Conservation (phyloP, 75 land plant genomes). For the Sequoia sempervirens region DNA sequence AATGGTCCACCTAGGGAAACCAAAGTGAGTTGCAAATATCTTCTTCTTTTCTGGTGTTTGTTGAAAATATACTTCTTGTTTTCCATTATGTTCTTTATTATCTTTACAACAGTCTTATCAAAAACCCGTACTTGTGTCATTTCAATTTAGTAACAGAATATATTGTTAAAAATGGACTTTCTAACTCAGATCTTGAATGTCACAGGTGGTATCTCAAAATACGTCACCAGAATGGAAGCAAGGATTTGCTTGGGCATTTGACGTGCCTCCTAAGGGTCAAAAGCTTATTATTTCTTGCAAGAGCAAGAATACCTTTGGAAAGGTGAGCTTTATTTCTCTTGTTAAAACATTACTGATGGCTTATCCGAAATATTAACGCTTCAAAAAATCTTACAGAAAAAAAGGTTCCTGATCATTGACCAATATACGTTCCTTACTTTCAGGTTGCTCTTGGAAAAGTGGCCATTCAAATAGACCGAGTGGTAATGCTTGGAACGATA, state of each 20-base stretch:
- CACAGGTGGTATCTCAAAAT: constrained; percentile 22
- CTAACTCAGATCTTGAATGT: background rate
- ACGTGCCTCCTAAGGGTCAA: constrained; percentile 27
- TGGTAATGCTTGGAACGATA: constrained; percentile 21
- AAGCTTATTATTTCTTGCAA: constrained; percentile 28
- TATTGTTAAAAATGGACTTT: background rate
- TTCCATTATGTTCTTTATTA: background rate
- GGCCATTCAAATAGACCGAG: constrained; percentile 25
- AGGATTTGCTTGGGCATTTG: constrained; percentile 38
- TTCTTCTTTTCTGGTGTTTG: background rate
- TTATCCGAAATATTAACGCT: background rate
- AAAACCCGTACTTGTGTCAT: background rate
- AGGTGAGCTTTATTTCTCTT: constrained; percentile 12
- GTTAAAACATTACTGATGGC: background rate
- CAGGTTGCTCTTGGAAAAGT: constrained; percentile 29
- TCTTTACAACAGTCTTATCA: background rate
- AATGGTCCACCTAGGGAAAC: constrained; percentile 29
- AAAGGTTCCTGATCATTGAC: background rate
- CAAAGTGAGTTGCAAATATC: constrained; percentile 15
- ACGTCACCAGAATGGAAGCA: constrained; percentile 27
- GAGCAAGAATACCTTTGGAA: constrained; percentile 28
- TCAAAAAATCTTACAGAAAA: background rate
- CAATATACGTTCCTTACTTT: background rate
- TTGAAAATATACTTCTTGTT: background rate
- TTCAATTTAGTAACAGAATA: background rate